Conservation (phyloP, 768 basidiomycete genomes). For the Mycena vitilis region DNA sequence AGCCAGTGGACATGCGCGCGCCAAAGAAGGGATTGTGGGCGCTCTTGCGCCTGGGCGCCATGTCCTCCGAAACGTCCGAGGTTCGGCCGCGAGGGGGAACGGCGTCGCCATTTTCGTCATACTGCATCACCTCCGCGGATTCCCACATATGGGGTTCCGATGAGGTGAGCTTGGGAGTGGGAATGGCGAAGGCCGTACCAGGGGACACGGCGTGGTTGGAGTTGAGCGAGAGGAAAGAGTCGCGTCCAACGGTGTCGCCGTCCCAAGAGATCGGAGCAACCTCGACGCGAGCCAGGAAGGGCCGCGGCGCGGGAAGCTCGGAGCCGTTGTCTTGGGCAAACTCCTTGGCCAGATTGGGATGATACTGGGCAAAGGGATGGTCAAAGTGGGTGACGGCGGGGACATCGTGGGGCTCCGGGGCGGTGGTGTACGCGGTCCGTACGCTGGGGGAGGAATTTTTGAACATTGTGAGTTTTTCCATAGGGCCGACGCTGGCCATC, state of each 20-base stretch:
- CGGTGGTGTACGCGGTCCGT: conserved; percentile 62
- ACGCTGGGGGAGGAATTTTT: conserved; percentile 68
- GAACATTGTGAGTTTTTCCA: conserved; percentile 77
- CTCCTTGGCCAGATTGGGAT: conserved; percentile 61
- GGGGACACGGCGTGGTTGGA: conserved; percentile 65
- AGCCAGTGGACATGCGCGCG: conserved; percentile 30
- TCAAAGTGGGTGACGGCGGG: conserved; percentile 49
- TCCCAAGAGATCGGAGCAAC: conserved; percentile 64
- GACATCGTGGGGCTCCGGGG: conserved; percentile 57
- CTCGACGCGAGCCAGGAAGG: conserved; percentile 58
- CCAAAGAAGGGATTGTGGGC: conserved; percentile 49
- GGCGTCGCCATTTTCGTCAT: conserved; percentile 40
- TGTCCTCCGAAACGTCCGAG: conserved; percentile 31
- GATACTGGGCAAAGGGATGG: conserved; percentile 70
- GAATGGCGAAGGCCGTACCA: conserved; percentile 62
- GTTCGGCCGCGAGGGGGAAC: conserved; percentile 31
- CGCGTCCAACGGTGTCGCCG: conserved; percentile 59
- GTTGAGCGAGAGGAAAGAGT: conserved; percentile 62
- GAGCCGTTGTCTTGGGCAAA: conserved; percentile 52
- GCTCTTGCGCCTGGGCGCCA: conserved; percentile 48
- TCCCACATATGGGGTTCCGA: conserved; percentile 73
- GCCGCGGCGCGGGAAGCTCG: conserved; percentile 50
- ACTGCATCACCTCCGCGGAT: conserved; percentile 47
- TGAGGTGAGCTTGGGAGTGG: conserved; percentile 67
- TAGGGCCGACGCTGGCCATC: conserved; percentile 58